These are phyloP conservation scores for Spatholobus suberectus DNA, from an alignment of 306 rosid species.

Conservation along the genomic window DNA sequence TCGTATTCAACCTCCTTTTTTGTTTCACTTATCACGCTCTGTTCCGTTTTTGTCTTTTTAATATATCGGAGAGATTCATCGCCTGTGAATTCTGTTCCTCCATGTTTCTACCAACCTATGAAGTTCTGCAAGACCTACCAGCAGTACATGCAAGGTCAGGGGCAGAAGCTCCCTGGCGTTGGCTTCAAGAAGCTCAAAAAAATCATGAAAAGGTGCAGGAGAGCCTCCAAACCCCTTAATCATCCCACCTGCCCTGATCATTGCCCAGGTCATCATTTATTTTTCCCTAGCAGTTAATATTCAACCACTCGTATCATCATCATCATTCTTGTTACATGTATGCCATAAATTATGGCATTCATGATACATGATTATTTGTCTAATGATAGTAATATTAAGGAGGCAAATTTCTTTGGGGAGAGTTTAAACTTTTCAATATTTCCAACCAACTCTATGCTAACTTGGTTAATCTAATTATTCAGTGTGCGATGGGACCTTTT, in stretches of 20 bases:
- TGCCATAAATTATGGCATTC: too few species aligned
- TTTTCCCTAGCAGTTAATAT: background rate
- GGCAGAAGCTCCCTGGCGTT: slow-evolving; percentile 68
- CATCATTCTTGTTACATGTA: background rate
- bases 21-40: background rate
- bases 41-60: background rate
- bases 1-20: background rate
- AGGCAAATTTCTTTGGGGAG: background rate
- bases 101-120: slow-evolving; percentile 54
- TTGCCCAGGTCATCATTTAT: slow-evolving; percentile 60
- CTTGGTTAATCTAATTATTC: background rate
- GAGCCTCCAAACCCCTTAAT: slow-evolving; percentile 29
- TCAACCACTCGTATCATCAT: background rate
- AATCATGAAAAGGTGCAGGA: slow-evolving; percentile 76
- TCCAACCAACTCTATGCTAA: slow-evolving; percentile 3
- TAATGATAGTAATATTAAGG: background rate
- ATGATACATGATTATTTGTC: too few species aligned
- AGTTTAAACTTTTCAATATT: too few species aligned
- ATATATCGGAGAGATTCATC: background rate
- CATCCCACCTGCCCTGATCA: slow-evolving; percentile 59
- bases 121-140: slow-evolving; percentile 91
- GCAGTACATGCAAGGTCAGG: slow-evolving; percentile 71
- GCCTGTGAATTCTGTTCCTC: background rate
- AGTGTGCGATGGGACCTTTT: slow-evolving; percentile 95
- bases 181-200: slow-evolving; percentile 87